Percentiles rank a stretch among this genome's conserved stretches.
phyloP scores from a whole-genome alignment of 306 rosid genomes.

The Delonix regia region DNA sequence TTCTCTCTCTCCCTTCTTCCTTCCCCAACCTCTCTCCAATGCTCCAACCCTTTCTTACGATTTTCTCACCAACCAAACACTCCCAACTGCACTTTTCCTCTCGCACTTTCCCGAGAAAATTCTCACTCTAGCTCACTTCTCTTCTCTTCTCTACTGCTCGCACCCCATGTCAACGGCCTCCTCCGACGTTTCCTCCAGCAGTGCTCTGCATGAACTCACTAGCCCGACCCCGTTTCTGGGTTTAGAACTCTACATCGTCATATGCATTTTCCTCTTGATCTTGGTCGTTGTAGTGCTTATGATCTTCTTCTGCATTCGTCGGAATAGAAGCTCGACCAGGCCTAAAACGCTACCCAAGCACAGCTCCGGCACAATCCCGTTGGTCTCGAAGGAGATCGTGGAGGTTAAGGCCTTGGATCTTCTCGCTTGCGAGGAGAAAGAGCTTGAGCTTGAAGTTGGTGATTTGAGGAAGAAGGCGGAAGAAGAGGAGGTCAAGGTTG shows the following conservation, averaged over 20 bases:
- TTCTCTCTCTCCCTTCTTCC: not conserved
- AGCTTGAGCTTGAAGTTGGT: constrained; percentile 38
- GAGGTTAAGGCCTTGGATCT: constrained; percentile 60
- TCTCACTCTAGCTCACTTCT: not conserved
- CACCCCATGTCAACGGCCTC: constrained; percentile 56
- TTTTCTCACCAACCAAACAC: constrained; percentile 38
- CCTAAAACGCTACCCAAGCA: constrained; percentile 57
- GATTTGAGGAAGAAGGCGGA: constrained; percentile 43
- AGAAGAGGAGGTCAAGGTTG: constrained; percentile 32
- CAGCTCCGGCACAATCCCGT: constrained; percentile 81
- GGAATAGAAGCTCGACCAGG: constrained; percentile 40
- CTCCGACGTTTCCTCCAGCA: constrained; percentile 41
- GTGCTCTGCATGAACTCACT: constrained; percentile 36
- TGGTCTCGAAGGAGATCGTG: constrained; percentile 78
- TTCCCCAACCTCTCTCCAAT: constrained; percentile 10
- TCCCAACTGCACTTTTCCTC: constrained; percentile 2
- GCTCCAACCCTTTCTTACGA: not conserved
- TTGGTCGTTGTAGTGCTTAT: constrained; percentile 45
- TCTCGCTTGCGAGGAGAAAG: constrained; percentile 20
- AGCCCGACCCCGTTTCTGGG: constrained; percentile 42
- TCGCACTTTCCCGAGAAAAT: constrained; percentile 27
- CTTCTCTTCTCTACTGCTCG: constrained; percentile 28
- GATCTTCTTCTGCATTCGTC: constrained; percentile 60
- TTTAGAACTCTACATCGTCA: constrained; percentile 56
- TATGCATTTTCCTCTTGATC: constrained; percentile 45